Evolutionary conservation across 2,329 filamentous ascomycete genomes (phyloP), one percentile per base, ranked within the genome.

Genomic region (Pezicula neosporulosa): DNA sequence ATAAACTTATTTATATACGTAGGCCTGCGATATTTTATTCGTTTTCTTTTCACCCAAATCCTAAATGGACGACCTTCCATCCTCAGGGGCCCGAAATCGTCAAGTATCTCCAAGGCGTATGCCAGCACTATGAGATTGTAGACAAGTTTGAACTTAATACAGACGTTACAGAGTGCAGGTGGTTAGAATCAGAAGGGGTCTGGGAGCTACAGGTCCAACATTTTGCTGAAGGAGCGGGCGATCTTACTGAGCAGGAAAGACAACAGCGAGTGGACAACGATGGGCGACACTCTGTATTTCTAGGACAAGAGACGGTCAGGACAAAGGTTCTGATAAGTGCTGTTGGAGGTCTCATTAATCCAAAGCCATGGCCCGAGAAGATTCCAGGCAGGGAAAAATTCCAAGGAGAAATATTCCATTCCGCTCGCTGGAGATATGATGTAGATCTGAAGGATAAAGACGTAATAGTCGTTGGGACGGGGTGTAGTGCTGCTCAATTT

Each of bases 101-200:
- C 13, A 67, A 70, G 39, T 82, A 82, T 59, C 68, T 80, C 24
- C 69, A 77, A 37, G 70, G 74, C 48, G 77, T 81, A n/a, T 80
- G 77, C 61, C 70, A 73, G 47, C 68, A 74, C 45, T 80, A 74
- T 60, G 58, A 73, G 38, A 74, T 82, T 36, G 70, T 76, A 13
- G 78, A 82, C 60, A 83, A 83, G 57, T 77, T 83, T 42, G 75
- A 82, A 53, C 68, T 79, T 49, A 78, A 82, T 54, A 82, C 79
- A 2, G 77, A 82, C 43, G 75, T 83, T n/a, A 71, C 70, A 51
- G 66, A 72, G 47, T 70, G 77, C 47, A 68, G 63, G 47, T 83
- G 79, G 78, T 63, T 81, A 3, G 75, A 80, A 44, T 67, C 73
- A 16, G 77, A 77, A 50, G 65, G 77, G 49, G 63, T 80, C 39